These are phyloP conservation scores for Cruciata laevipes DNA, from an alignment of 257 asterid species.

Conservation along the genomic window DNA sequence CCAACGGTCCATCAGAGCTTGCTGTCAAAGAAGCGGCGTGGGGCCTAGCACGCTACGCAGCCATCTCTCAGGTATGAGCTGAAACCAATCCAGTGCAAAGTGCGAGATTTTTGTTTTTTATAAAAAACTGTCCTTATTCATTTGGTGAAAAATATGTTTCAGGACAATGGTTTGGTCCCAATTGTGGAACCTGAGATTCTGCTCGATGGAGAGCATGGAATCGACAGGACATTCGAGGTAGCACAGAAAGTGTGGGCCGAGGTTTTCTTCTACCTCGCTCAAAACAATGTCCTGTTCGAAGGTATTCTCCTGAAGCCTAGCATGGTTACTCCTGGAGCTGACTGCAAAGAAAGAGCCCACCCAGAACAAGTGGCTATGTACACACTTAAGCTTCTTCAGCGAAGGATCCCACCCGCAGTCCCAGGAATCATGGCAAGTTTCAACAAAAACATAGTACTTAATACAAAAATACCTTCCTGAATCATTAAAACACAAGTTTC, in stretches of 20 bases:
- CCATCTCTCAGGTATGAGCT: slow-evolving; percentile 53
- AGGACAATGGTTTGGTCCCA: slow-evolving; percentile 81
- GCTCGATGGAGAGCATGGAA: slow-evolving; percentile 66
- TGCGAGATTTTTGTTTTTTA: background rate
- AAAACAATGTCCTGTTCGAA: slow-evolving; percentile 64
- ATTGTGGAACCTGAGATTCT: slow-evolving; percentile 79
- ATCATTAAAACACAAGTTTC: slow-evolving; percentile 2
- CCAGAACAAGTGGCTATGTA: slow-evolving; percentile 54
- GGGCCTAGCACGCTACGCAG: slow-evolving; percentile 83
- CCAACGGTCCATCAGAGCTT: slow-evolving; percentile 64
- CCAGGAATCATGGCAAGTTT: slow-evolving; percentile 71
- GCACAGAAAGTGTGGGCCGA: slow-evolving; percentile 71
- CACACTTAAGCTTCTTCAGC: slow-evolving; percentile 55
- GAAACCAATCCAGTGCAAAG: background rate
- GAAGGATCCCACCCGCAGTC: slow-evolving; percentile 70
- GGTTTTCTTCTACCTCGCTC: slow-evolving; percentile 67
- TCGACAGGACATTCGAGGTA: slow-evolving; percentile 64
- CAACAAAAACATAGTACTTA: background rate
- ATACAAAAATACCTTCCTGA: background rate
- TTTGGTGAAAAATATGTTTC: slow-evolving; percentile 4
- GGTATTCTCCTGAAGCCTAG: slow-evolving; percentile 76
- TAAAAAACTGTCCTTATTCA: background rate
- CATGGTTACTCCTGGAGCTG: slow-evolving; percentile 79
- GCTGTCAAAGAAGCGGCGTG: slow-evolving; percentile 87
- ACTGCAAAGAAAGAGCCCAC: slow-evolving; percentile 49